These are phyloP conservation scores for Cardamine resedifolia DNA, from an alignment of 345 rosid species.

Conservation along the genomic window DNA sequence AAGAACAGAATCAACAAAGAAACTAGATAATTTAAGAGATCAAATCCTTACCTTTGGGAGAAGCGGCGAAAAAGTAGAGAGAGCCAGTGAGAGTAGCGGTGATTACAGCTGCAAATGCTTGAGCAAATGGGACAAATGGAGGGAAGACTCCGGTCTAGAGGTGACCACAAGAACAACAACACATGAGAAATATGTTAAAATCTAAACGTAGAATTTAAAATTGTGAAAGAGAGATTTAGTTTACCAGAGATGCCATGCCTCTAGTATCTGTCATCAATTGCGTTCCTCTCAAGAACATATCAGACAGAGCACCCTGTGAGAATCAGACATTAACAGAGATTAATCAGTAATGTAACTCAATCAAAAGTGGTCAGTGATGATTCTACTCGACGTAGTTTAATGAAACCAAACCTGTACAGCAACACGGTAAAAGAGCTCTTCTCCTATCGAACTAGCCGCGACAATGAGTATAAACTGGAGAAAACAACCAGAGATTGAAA, in stretches of 20 bases:
- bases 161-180: background rate
- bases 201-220: no score
- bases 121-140: conserved; percentile 97
- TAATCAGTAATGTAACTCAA: background rate
- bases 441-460: conserved; percentile 92
- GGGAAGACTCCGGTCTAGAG: conserved; percentile 80
- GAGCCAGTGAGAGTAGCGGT: conserved; percentile 93
- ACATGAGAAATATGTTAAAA: background rate
- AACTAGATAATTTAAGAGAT: background rate
- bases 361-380: conserved; percentile 1
- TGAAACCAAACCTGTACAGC: conserved; percentile 76
- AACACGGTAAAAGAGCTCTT: conserved; percentile 97
- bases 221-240: background rate
- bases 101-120: conserved; percentile 90
- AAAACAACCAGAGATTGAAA: background rate
- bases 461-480: conserved; percentile 79
- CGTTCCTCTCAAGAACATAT: conserved; percentile 82
- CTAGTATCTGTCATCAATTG: conserved; percentile 56
- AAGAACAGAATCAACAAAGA: background rate
- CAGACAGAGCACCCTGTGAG: conserved; percentile 80
- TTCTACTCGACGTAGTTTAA: background rate
- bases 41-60: conserved; percentile 73
- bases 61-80: conserved; percentile 81
- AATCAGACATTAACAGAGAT: conserved; percentile 3
- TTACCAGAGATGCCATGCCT: conserved; percentile 91